Conservation (phyloP, 2,329 filamentous ascomycete species). For the Aspergillus bombycis region DNA sequence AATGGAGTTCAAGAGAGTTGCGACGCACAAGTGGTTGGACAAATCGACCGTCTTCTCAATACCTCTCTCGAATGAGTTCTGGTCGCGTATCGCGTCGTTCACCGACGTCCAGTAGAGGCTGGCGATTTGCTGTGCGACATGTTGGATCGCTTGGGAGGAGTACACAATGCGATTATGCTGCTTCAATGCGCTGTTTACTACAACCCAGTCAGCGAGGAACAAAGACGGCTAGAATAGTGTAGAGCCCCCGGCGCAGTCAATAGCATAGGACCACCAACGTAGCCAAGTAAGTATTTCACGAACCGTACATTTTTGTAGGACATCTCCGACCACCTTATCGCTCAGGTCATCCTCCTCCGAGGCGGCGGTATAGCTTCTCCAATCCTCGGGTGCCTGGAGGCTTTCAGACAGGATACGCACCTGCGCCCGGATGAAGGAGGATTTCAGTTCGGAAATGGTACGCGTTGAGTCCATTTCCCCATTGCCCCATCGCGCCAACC, state of each 20-base stretch:
- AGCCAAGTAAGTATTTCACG: neutral
- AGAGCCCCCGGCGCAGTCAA: neutral
- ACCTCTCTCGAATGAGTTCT: conserved; percentile 27
- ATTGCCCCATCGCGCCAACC: conserved; percentile 32
- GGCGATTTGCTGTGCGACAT: conserved; percentile 60
- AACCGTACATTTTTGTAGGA: conserved; percentile 52
- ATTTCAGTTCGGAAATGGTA: conserved; percentile 56
- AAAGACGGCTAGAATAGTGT: neutral
- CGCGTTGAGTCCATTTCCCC: conserved; percentile 41
- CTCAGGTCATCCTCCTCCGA: conserved; percentile 50
- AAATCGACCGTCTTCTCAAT: conserved; percentile 45
- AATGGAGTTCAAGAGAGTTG: neutral
- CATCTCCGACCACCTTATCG: conserved; percentile 54
- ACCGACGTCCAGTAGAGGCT: conserved; percentile 58
- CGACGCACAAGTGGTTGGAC: conserved; percentile 40
- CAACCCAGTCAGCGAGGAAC: conserved; percentile 4
- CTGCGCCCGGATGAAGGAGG: conserved; percentile 54
- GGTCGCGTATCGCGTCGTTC: conserved; percentile 36
- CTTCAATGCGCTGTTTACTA: conserved; percentile 56
- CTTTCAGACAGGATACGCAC: conserved; percentile 56
- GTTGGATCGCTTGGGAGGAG: conserved; percentile 57
- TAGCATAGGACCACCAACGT: neutral
- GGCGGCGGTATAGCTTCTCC: conserved; percentile 47
- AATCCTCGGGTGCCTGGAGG: conserved; percentile 51
- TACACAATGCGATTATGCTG: conserved; percentile 59